Base-by-base conservation (phyloP, 352 stramenopile genomes). In the Pythium grandisporangium region DNA sequence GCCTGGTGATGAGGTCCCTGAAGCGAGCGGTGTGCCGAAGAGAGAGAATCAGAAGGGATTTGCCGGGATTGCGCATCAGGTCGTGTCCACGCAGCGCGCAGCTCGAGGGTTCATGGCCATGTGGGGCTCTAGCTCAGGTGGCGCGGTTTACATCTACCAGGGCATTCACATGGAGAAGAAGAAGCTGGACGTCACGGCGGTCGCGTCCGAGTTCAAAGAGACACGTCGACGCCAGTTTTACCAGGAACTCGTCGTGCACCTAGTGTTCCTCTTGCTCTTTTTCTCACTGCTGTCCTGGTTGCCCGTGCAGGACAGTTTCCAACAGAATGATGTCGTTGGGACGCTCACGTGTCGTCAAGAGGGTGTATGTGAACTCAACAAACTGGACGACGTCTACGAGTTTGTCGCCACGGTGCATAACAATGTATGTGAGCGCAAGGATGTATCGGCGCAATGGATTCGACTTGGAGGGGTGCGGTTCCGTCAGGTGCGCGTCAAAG, bases 121-220 rank as follows among this genome's bases (percentile, higher is more conserved):
- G 78, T 92, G 78, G 78, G 60, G 60, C 25, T 73, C 65, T 33
- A 63, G 67, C 40, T 66, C 55, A 7, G 60, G 42, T 2, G 56
- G 60, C 13, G 55, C 62, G 6, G 58, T 63, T 45, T 64, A 84
- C 47, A 60, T 89, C 26, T 84, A 87, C 68, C 75, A 82, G 23
- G 80, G 80, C 6, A 83, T 93, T 45, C 79, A 90, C 46, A 88
- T 93, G 71, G 77, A 93, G 54, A 93, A 93, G 63, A 93, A 92
- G 55, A 93, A 93, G 39, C 60, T 93, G 20, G 70, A 92, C 29
- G 47, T 93, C 7, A 62, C 77, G 33, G 69, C 58, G 13, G 73
- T 93, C 11, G 66, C 72, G 24, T 54, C 75, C 37, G 74, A 93
- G 55, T 93, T 88, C 62, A 93, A 92, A 44, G 76, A 93, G 60